These are phyloP conservation scores for Lithospermum erythrorhizon DNA, from an alignment of 257 asterid genomes.

Conservation along the genomic window DNA sequence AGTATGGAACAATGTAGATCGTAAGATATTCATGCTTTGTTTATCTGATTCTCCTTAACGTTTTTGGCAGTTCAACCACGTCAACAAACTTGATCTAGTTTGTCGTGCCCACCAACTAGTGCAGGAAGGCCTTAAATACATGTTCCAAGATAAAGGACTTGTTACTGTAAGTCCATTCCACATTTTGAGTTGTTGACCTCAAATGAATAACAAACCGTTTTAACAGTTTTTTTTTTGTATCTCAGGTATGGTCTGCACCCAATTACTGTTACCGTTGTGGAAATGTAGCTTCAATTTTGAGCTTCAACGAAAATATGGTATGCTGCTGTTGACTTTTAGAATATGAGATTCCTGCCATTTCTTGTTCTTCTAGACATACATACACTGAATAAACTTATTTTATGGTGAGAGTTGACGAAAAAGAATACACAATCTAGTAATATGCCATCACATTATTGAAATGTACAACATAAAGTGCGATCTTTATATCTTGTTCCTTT, in stretches of 20 bases:
- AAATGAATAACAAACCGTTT: neutral
- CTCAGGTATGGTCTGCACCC: conserved; percentile 99
- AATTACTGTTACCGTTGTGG: conserved; percentile 98
- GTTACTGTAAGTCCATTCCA: conserved; percentile 66
- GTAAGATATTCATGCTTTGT: neutral
- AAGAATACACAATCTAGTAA: neutral
- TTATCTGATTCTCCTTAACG: neutral
- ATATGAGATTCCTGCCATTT: neutral
- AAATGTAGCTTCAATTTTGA: conserved; percentile 91
- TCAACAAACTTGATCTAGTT: conserved; percentile 86
- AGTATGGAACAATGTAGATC: neutral
- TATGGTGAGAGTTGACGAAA: neutral
- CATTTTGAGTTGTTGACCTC: neutral
- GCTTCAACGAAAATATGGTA: conserved; percentile 98
- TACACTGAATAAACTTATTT: neutral
- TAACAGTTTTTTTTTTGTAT: conserved; percentile 4
- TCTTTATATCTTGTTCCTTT: neutral
- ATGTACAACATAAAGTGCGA: neutral
- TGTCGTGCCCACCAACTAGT: conserved; percentile 99
- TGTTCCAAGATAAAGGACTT: conserved; percentile 98
- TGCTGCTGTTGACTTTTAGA: neutral
- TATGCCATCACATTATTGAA: no score
- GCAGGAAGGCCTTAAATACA: conserved; percentile 94
- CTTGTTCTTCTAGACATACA: neutral
- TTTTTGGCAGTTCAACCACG: conserved; percentile 76